Base-by-base conservation (phyloP, 2,329 filamentous ascomycete species). In the Pseudogymnoascus sp. region DNA sequence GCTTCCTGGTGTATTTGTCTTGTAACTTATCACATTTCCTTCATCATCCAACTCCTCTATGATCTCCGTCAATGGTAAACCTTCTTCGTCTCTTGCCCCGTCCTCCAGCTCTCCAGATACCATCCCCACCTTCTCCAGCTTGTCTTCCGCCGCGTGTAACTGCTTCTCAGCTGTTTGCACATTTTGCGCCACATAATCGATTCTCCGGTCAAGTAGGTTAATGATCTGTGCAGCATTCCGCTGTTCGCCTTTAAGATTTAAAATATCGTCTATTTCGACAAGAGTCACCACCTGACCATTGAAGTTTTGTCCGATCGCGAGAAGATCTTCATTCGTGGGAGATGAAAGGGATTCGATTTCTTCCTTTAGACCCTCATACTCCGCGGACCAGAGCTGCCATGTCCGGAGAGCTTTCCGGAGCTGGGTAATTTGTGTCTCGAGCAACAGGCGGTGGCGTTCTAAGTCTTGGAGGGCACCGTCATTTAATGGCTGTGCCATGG, bases 141-240 rank as follows among this genome's bases (percentile, higher is more conserved):
- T 88, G 66, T 87, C 82, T 74, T 96, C 87, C 6, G 85, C 85
- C 1, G 78, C 74, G 62, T 83, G 81, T 28, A 91, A 76, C 66
- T 88, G 84, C 36, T 88, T 91, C 72, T 89, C 84, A 64, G 96
- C 78, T 0, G 86, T 88, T 60, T 82, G 77, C 63, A 93, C 83
- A 75, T 96, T 97, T 72, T 88, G 86, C 71, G 87, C 84, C 63
- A 97, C 91, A 74, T 97, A 97, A 74, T 97, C 93, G 72, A 96
- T 85, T 44, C 95, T 84, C 64, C 90, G 86, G 21, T 84, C 82
- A 50, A 96, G 81, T 23, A 90, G 76, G 69, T 84, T 83, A 66
- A 87, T 73, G 64, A 95, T 83, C 72, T 93, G 87, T 61, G 81
- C 78, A 64, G 80, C 78, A 50, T 79, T 80, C 69, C 86, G 83